Conservation (phyloP, 257 asterid genomes). For the Solanum commersonii region DNA sequence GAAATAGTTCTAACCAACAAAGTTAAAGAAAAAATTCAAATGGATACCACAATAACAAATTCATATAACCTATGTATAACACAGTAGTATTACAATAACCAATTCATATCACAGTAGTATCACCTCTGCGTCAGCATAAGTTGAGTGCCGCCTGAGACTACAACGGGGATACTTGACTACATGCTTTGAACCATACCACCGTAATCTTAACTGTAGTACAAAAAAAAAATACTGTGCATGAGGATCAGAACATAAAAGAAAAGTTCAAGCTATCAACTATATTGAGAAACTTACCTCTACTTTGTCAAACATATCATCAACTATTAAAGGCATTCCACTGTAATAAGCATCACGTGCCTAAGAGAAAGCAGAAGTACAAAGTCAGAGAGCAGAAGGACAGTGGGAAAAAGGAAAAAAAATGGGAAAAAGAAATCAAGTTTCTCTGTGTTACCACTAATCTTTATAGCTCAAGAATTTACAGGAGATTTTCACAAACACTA, state of each 20-base stretch:
- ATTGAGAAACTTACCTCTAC: constrained; percentile 44
- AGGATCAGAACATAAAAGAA: neutral
- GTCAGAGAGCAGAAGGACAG: neutral
- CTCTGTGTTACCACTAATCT: neutral
- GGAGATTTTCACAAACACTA: neutral
- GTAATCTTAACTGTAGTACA: constrained; percentile 54
- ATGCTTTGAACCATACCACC: constrained; percentile 79
- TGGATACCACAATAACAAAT: neutral
- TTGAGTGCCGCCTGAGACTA: constrained; percentile 79
- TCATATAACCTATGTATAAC: neutral
- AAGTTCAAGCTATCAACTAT: neutral
- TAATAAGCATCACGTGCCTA: constrained; percentile 90
- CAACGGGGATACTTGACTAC: constrained; percentile 95
- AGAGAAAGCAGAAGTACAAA: neutral
- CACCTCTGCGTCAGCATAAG: constrained; percentile 98
- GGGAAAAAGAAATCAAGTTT: neutral
- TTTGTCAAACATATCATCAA: constrained; percentile 96
- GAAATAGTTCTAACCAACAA: neutral
- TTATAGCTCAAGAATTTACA: neutral
- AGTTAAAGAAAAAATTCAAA: neutral
- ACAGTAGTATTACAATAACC: neutral
- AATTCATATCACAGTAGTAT: constrained; percentile 12
- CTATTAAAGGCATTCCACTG: constrained; percentile 79
- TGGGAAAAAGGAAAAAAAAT: neutral
- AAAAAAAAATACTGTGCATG: neutral